Base-by-base conservation (phyloP, 768 basidiomycete genomes). In the Neoboletus magnificus region DNA sequence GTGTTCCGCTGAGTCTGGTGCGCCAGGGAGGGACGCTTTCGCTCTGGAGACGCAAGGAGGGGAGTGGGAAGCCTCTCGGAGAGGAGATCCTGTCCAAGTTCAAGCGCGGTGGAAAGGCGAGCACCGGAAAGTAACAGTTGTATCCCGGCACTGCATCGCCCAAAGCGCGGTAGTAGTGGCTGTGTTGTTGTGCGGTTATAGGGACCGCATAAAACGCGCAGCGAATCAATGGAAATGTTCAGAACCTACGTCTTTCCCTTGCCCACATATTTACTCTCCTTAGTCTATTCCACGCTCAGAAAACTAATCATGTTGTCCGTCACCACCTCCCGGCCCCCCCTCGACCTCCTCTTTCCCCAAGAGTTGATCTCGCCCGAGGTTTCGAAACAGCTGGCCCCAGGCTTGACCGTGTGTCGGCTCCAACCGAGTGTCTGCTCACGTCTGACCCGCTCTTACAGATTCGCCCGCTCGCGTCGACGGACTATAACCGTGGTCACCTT, bases 401-500 rank as follows among this genome's bases (percentile, higher is more conserved):
- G 58, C 80, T 74, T 64, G 48, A 59, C 55, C 25, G 58, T 64
- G 11, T 32, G 62, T 56, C 30, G 32, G 25, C 10, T 5, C 11
- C 23, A 27, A 13, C 12, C 39, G 7, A 3, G 10, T 4, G 8
- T 41, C 29, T 15, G 7, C n/a, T 13, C 20, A 4, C 45, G 2
- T 48, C 50, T 64, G 13, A 63, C 61, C 22, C 2, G 1, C 20
- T n/a, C n/a, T 15, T 12, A 25, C 50, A 97, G 95, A 83, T 98
- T 23, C 93, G 97, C 47, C 97, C 97, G 0, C 79, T 99, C 20
- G 84, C 93, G 0, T 84, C 85, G 23, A 85, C 88, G 7, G 97
- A 99, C 77, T 82, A 93, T 74, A 65, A 66, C 6, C 84, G 93
- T 33, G 86, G 87, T 4, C 93, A 98, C 71, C 84, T 98, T 60